Evolutionary conservation across 768 basidiomycete genomes (phyloP), one percentile per base, ranked within the genome.

Genomic region (Mycena maculata): DNA sequence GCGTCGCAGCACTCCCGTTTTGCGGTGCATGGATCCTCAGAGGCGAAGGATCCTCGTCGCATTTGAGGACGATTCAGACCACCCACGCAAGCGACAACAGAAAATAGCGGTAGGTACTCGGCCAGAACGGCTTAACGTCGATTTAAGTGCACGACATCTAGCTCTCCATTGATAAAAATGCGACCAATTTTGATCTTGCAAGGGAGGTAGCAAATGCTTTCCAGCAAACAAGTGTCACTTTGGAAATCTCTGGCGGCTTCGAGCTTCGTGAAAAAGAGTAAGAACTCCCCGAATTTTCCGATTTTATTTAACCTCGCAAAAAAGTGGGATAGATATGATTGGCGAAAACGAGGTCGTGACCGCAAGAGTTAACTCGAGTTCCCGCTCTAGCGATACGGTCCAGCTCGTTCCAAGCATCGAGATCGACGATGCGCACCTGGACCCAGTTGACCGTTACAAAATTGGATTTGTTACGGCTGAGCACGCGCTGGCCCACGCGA

Each of bases 201-300:
- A 49, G 50, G 4, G 71, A 76, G 50, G 60, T 75, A 47, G 73
- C 74, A 30, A 54, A 55, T 33, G 71, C 65, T 4, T 50, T 75
- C n/a, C 64, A 72, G 20, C 60, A 58, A 47, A 33, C 60, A n/a
- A 61, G 27, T 15, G 45, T 49, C 12, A 67, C 18, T 15, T 65
- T 76, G 39, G 72, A 74, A 54, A 53, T 74, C 20, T 58, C 58
- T 5, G 75, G 68, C n/a, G 74, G 76, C 31, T 76, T 75, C 44
- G 71, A 71, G 52, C 65, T 76, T 3, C 68, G 71, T 15, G 31
- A 12, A 4, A 57, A 74, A 66, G 75, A 76, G 75, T 76, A 61
- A 56, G 69, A n/a, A 4, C 31, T 9, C 1, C 3, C 25, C 30
- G 12, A 4, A 20, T 52, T 30, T 30, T 9, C n/a, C 4, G 16